phyloP scores from a whole-genome alignment of 2,329 filamentous ascomycete species.

The Coniochaeta hoffmannii region DNA sequence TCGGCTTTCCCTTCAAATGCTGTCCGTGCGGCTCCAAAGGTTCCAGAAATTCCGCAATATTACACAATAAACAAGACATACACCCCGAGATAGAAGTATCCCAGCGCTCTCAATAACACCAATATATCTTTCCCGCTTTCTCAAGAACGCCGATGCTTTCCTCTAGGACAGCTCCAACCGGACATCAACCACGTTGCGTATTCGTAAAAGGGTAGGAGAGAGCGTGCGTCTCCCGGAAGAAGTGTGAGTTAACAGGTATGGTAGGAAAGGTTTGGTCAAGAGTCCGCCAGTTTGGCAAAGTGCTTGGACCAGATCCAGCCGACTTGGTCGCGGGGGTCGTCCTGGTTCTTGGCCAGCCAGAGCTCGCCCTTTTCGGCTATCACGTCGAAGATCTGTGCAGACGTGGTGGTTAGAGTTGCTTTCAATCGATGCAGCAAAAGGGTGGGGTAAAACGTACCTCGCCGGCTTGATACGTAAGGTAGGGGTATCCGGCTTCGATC shows the following conservation, averaged over 20 bases:
- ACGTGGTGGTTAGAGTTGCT: too few relatives aligned
- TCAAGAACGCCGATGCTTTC: background rate
- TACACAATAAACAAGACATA: background rate
- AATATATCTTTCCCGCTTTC: background rate
- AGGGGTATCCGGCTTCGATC: conserved; percentile 89
- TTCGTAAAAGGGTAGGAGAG: background rate
- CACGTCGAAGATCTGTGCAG: conserved; percentile 75
- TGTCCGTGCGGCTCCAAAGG: too few relatives aligned
- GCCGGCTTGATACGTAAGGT: conserved; percentile 89
- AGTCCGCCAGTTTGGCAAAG: conserved; percentile 64
- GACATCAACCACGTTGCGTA: background rate
- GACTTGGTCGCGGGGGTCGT: conserved; percentile 69
- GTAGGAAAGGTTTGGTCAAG: conserved; percentile 9
- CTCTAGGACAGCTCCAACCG: background rate
- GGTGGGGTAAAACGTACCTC: conserved; percentile 52
- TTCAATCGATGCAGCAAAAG: conserved; percentile 1
- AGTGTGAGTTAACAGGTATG: background rate
- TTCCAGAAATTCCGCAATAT: too few relatives aligned
- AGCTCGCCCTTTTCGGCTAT: conserved; percentile 95
- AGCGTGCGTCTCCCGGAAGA: too few relatives aligned
- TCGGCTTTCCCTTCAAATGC: too few relatives aligned
- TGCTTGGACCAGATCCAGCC: conserved; percentile 99
- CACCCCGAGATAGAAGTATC: background rate
- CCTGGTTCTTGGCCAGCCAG: conserved; percentile 96
- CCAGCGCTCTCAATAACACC: background rate